Conservation (phyloP, 768 basidiomycete genomes). For the Rhodocollybia butyracea region DNA sequence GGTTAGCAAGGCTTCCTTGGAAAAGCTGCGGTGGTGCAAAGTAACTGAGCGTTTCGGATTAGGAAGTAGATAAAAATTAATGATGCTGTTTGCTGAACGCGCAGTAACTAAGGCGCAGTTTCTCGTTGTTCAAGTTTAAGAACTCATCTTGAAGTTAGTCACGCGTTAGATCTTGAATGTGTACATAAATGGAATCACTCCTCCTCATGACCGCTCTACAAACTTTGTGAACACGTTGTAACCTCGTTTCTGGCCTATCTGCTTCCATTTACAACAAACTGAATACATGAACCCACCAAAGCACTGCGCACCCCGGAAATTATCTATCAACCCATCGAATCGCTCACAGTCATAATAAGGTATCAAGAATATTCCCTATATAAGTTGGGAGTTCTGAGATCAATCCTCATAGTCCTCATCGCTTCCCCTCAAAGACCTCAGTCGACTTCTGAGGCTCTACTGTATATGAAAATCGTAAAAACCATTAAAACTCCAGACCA, state of each 20-base stretch:
- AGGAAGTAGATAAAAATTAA: too few relatives aligned
- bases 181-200: too few relatives aligned
- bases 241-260: not conserved
- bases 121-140: too few relatives aligned
- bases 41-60: too few relatives aligned
- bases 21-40: too few relatives aligned
- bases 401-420: not conserved
- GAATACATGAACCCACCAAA: not conserved
- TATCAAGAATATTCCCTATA: not conserved
- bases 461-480: not conserved
- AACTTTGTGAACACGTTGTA: not conserved
- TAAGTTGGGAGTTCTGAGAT: not conserved
- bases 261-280: not conserved
- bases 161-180: too few relatives aligned
- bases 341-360: not conserved
- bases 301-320: not conserved
- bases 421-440: not conserved
- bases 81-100: too few relatives aligned
- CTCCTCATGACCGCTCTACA: not conserved
- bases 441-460: not conserved
- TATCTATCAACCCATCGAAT: constrained; percentile 3
- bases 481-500: not conserved
- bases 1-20: too few relatives aligned
- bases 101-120: too few relatives aligned
- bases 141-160: too few relatives aligned